Base-by-base conservation (phyloP, 306 rosid genomes). In the Prinsepia uniflora region DNA sequence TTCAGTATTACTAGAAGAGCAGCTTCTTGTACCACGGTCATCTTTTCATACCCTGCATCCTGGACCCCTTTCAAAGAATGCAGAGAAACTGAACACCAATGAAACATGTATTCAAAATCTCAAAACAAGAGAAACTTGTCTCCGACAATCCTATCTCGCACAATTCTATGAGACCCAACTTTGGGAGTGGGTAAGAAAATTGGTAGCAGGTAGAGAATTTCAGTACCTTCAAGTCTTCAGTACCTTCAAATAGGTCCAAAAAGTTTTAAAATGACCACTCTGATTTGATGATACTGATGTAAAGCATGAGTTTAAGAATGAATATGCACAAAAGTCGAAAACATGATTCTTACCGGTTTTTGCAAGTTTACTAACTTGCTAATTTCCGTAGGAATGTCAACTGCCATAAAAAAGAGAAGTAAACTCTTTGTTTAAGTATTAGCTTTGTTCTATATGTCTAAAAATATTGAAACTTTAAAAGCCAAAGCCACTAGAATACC, bases 21-120 rank as follows among this genome's bases (percentile, higher is more conserved):
- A 55, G 97, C 99, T 76, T 82, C 97, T 77, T 94, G 99, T 19
- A 94, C 97, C 45, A 91, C 76, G 11, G 99, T 94, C 99, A 94
- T 87, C 78, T 87, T 94, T 83, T 86, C 97, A 78, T 85, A 94
- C 64, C 99, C 99, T 61, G 87, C 95, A 74, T 87, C 97, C 84
- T 89, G 91, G 76, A 89, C 82, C 78, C 86, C 99, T 80, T 91
- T 94, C 58, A 94, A 78, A 54, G 99, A 89, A 42, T 84, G 72
- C 5, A 85, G 95, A 40, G 97, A 87, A 44, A 94, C 54, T 4
- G 95, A 69, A 83, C 90, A 87, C 55, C 89, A 84, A 58, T 94
- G 97, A 19, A 94, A 94, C 65, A 97, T 94, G 88, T 77, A 75
- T 65, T 75, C 68, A 45, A 43, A 72, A 68, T n/a, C 56, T 76